Evolutionary conservation across 352 stramenopile species (phyloP).

Genomic region (Phytopythium sindhum): DNA sequence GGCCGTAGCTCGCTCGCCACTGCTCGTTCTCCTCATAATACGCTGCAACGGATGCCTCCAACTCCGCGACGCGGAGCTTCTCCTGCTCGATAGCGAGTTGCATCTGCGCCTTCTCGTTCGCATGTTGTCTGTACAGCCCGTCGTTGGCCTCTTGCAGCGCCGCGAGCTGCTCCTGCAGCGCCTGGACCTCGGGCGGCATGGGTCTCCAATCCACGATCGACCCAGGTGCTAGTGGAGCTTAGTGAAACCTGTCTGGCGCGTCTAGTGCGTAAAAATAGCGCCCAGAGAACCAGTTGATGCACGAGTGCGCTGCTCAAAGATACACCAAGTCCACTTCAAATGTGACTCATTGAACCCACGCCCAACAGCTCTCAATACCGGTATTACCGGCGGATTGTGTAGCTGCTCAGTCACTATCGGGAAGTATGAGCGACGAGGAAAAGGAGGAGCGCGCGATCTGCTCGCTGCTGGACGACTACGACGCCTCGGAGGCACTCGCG

Average conservation of each 20-base stretch:
- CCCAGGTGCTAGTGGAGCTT: neutral
- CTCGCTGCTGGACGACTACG: neutral
- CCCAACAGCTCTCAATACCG: too few species aligned
- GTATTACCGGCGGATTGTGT: too few species aligned
- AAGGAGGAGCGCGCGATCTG: neutral
- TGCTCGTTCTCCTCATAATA: conserved; percentile 59
- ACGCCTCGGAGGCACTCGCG: neutral
- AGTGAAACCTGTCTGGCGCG: neutral
- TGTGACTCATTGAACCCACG: too few species aligned
- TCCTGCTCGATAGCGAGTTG: conserved; percentile 71
- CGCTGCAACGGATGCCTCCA: conserved; percentile 35
- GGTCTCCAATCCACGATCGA: neutral
- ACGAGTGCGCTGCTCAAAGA: too few species aligned
- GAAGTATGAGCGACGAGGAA: neutral
- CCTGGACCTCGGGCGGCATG: conserved; percentile 20
- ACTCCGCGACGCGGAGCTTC: conserved; percentile 34
- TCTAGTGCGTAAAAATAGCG: neutral
- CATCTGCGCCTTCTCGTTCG: conserved; percentile 77
- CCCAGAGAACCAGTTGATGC: too few species aligned
- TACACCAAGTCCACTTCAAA: too few species aligned
- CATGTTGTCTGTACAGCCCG: conserved; percentile 55
- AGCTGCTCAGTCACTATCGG: too few species aligned
- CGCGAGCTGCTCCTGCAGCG: conserved; percentile 48
- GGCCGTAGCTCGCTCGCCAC: conserved; percentile 57
- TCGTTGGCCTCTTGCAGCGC: conserved; percentile 57